Percentiles rank a stretch among this genome's conserved stretches.
Evolutionary conservation across 2,329 filamentous ascomycete genomes (phyloP).

Genomic region (Neonectria sp.): DNA sequence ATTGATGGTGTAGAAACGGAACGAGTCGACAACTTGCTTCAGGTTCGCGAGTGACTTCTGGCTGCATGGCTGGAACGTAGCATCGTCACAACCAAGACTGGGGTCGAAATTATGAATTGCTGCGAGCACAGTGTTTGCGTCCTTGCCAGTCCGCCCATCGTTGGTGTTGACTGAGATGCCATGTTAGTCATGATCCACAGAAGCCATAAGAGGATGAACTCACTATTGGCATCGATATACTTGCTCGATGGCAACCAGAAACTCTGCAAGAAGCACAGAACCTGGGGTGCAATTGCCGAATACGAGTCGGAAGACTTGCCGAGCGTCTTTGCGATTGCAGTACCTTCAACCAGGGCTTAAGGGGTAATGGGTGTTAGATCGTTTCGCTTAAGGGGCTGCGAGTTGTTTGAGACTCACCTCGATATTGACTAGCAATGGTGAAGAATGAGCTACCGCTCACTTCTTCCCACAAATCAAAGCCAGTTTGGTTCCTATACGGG

Average conservation of each 20-base stretch:
- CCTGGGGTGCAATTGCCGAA: conserved; percentile 75
- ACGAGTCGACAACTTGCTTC: conserved; percentile 82
- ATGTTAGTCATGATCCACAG: not conserved
- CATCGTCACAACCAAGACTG: conserved; percentile 73
- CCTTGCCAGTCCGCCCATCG: conserved; percentile 76
- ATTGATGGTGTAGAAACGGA: conserved; percentile 83
- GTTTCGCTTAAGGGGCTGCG: too few species aligned
- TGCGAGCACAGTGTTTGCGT: conserved; percentile 78
- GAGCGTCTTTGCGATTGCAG: conserved; percentile 74
- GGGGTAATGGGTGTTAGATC: not conserved
- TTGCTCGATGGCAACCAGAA: conserved; percentile 77
- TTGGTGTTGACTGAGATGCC: conserved; percentile 65
- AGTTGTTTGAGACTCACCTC: conserved; percentile 60
- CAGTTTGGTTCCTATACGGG: conserved; percentile 64
- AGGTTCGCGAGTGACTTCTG: conserved; percentile 80
- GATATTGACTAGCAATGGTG: conserved; percentile 78
- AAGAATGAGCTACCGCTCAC: conserved; percentile 85
- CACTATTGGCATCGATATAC: conserved; percentile 78
- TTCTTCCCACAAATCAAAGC: conserved; percentile 90
- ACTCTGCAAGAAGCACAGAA: conserved; percentile 80
- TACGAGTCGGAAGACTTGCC: conserved; percentile 74
- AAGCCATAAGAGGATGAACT: conserved; percentile 30
- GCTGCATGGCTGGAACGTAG: conserved; percentile 85
- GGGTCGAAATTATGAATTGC: conserved; percentile 81
- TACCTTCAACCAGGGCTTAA: conserved; percentile 75